Conservation (phyloP, 306 rosid genomes). For the Fragaria ananassa region DNA sequence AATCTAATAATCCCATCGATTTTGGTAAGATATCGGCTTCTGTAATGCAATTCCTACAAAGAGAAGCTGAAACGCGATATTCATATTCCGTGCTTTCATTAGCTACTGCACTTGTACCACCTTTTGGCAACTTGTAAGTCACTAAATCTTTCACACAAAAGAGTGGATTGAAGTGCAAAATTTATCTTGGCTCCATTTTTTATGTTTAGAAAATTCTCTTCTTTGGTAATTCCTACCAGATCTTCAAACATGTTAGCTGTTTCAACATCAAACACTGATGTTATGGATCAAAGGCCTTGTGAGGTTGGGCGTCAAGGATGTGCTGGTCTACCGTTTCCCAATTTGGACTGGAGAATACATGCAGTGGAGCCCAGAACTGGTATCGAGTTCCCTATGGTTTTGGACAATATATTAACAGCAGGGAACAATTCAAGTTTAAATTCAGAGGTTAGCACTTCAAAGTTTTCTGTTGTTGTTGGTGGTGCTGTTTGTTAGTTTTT, state of each 20-base stretch:
- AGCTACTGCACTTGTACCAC: slow-evolving; percentile 75
- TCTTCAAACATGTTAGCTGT: slow-evolving; percentile 62
- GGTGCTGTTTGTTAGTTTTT: slow-evolving; percentile 4
- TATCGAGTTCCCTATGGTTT: slow-evolving; percentile 74
- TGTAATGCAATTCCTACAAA: slow-evolving; percentile 38
- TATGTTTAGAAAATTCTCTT: slow-evolving; percentile 17
- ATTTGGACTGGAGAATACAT: slow-evolving; percentile 53
- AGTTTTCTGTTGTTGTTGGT: background rate
- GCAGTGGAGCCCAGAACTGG: slow-evolving; percentile 86
- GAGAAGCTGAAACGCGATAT: slow-evolving; percentile 54
- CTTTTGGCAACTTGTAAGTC: slow-evolving; percentile 69
- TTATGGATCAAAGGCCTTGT: slow-evolving; percentile 48
- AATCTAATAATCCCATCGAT: slow-evolving; percentile 21
- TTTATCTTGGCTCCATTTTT: slow-evolving; percentile 1
- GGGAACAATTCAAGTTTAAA: slow-evolving; percentile 47
- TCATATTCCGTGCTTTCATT: slow-evolving; percentile 53
- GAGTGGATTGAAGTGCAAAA: slow-evolving; percentile 13
- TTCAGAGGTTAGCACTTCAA: slow-evolving; percentile 66
- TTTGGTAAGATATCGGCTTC: slow-evolving; percentile 58
- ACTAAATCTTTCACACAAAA: slow-evolving; percentile 10
- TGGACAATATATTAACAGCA: slow-evolving; percentile 45
- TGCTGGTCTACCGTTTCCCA: slow-evolving; percentile 38
- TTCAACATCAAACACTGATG: slow-evolving; percentile 49
- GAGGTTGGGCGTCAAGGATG: slow-evolving; percentile 55
- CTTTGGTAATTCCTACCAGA: slow-evolving; percentile 37